Conservation (phyloP, 495 filamentous ascomycete genomes). For the Oleoguttula mirabilis region DNA sequence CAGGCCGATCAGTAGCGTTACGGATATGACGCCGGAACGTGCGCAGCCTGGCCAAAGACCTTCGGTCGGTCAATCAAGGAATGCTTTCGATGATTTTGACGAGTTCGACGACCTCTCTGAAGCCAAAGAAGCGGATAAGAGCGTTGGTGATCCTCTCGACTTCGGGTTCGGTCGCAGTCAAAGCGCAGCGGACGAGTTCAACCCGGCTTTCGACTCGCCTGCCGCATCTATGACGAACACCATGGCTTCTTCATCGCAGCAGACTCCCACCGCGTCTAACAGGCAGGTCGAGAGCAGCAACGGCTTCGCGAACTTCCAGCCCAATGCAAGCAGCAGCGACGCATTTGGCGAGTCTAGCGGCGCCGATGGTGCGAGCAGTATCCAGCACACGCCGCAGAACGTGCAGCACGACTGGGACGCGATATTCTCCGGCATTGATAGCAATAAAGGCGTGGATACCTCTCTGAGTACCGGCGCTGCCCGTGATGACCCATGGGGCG, state of each 20-base stretch:
- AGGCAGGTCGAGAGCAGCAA: constrained; percentile 34
- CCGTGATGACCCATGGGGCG: constrained; percentile 8
- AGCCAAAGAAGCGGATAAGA: constrained; percentile 77
- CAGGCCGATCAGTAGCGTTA: constrained; percentile 32
- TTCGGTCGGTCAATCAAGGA: background rate
- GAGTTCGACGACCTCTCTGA: constrained; percentile 84
- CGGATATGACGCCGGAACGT: constrained; percentile 3
- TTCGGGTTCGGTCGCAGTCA: constrained; percentile 29
- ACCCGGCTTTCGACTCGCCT: constrained; percentile 49
- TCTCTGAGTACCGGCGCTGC: background rate
- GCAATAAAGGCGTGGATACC: constrained; percentile 9
- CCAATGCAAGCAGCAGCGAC: constrained; percentile 15
- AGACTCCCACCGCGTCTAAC: constrained; percentile 26
- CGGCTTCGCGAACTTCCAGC: constrained; percentile 42
- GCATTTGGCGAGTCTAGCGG: constrained; percentile 8
- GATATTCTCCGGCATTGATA: constrained; percentile 71
- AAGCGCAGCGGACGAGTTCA: constrained; percentile 51
- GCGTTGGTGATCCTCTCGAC: constrained; percentile 46
- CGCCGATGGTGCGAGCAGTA: constrained; percentile 16
- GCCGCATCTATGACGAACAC: constrained; percentile 36
- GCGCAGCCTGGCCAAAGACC: background rate
- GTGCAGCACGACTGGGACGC: constrained; percentile 83
- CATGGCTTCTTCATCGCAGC: constrained; percentile 43
- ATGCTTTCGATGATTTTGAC: constrained; percentile 48
- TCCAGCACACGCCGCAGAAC: constrained; percentile 25